A percentile compares a stretch with the other conserved stretches of the same genome.
These are phyloP conservation scores for Fusarium sp. DNA, from an alignment of 2,329 filamentous ascomycete species.

Conservation along the genomic window DNA sequence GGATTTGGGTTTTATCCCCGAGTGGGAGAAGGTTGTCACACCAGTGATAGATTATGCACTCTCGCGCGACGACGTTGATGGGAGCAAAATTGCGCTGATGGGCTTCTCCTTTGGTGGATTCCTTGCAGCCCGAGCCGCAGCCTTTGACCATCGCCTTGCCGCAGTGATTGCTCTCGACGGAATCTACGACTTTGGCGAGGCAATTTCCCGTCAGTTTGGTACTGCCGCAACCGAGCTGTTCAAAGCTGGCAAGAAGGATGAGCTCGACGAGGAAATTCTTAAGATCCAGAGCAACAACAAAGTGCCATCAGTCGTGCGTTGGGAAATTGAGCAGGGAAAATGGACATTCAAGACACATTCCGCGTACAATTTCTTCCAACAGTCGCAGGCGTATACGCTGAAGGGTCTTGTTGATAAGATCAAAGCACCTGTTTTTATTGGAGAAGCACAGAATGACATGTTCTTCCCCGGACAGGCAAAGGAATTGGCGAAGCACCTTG, in stretches of 20 bases:
- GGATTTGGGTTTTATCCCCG: constrained; percentile 55
- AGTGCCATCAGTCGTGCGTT: background rate
- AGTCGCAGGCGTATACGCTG: constrained; percentile 22
- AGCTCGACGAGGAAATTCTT: background rate
- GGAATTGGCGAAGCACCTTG: background rate
- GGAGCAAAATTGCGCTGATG: constrained; percentile 49
- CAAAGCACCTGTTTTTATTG: constrained; percentile 37
- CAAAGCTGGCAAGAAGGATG: background rate
- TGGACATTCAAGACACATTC: constrained; percentile 20
- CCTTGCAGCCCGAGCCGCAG: constrained; percentile 54
- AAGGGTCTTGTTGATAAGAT: constrained; percentile 28
- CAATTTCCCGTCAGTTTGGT: background rate
- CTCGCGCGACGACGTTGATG: constrained; percentile 45
- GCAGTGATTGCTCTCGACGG: constrained; percentile 42
- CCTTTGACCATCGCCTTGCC: constrained; percentile 55
- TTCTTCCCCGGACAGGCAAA: constrained; percentile 14
- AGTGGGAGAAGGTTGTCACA: constrained; percentile 56
- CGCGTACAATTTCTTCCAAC: background rate
- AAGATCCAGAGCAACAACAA: background rate
- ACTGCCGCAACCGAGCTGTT: background rate
- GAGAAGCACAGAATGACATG: constrained; percentile 19
- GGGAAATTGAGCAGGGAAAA: constrained; percentile 10
- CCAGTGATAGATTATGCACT: constrained; percentile 55
- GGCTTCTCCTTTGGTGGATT: constrained; percentile 57
- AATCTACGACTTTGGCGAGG: constrained; percentile 3